A percentile compares a stretch with the other conserved stretches of the same genome.
These are phyloP conservation scores for Aspergillus pseudotamarii DNA, from an alignment of 2,329 filamentous ascomycete genomes.

Conservation along the genomic window DNA sequence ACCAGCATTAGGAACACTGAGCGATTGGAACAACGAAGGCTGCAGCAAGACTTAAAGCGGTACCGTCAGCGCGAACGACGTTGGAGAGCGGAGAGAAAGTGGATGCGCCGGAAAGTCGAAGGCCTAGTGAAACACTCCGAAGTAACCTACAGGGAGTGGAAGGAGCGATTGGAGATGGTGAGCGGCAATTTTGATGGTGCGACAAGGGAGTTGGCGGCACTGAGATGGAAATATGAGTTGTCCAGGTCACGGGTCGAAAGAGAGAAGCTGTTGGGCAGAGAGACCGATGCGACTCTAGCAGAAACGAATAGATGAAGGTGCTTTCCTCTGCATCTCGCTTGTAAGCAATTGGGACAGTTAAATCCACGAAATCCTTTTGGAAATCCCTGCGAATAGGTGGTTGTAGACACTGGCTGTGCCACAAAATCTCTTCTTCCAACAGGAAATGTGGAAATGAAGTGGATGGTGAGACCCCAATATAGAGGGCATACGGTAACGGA, in stretches of 20 bases:
- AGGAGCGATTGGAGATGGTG: constrained; percentile 6
- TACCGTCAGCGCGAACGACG: constrained; percentile 19
- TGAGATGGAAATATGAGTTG: background rate
- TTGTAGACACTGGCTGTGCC: background rate
- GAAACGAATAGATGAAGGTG: background rate
- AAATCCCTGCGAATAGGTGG: background rate
- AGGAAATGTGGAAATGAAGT: background rate
- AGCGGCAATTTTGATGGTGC: background rate
- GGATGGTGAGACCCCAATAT: background rate
- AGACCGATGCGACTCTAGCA: background rate
- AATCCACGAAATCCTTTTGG: background rate
- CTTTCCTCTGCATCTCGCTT: background rate
- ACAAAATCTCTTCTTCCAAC: background rate
- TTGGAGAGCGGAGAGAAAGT: constrained; percentile 23
- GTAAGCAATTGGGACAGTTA: background rate
- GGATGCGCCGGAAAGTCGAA: constrained; percentile 25
- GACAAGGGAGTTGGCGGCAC: background rate
- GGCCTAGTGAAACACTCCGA: constrained; percentile 21
- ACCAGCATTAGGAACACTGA: constrained; percentile 28
- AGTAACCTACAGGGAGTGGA: constrained; percentile 18
- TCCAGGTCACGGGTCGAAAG: background rate
- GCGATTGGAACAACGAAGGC: constrained; percentile 12
- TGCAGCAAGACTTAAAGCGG: constrained; percentile 24
- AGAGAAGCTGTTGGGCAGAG: background rate
- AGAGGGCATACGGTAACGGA: background rate